These are phyloP conservation scores for Rhypophila decipiens DNA, from an alignment of 495 filamentous ascomycete genomes.

Conservation along the genomic window DNA sequence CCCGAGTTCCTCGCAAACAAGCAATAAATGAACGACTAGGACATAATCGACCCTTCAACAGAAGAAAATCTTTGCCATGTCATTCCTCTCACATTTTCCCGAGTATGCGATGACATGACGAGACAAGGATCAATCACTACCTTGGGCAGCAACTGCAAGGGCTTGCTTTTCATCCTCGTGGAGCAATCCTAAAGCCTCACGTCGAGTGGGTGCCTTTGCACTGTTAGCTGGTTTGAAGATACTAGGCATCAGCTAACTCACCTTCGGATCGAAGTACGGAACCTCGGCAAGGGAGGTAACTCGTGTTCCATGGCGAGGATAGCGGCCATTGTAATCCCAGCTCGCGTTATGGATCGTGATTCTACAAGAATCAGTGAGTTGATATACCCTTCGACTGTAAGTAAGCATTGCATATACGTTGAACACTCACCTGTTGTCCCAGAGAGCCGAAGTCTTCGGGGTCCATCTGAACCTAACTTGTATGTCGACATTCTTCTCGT, in stretches of 20 bases:
- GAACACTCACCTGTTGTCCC: conserved; percentile 56
- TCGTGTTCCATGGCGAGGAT: conserved; percentile 56
- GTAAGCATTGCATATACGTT: not conserved
- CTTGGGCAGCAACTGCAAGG: not conserved
- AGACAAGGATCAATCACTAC: not conserved
- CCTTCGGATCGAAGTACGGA: conserved; percentile 56
- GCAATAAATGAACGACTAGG: too few species aligned
- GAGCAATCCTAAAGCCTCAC: conserved; percentile 50
- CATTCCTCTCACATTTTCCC: too few species aligned
- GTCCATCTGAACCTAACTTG: conserved; percentile 63
- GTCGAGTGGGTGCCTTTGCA: conserved; percentile 49
- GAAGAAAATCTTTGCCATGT: too few species aligned
- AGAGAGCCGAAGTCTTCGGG: conserved; percentile 53
- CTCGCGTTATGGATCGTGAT: conserved; percentile 63
- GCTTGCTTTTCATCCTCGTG: conserved; percentile 31
- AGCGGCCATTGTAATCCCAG: conserved; percentile 59
- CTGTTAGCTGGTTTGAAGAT: too few species aligned
- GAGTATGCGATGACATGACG: too few species aligned
- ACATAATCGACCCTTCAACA: too few species aligned
- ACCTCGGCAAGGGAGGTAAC: conserved; percentile 64
- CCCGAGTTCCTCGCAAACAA: too few species aligned
- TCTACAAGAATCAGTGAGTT: conserved; percentile 23
- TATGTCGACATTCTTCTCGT: conserved; percentile 61
- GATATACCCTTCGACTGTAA: not conserved
- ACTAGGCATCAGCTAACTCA: too few species aligned